Evolutionary conservation across 2,329 filamentous ascomycete species (phyloP).

Genomic region (Coniochaeta sp.): DNA sequence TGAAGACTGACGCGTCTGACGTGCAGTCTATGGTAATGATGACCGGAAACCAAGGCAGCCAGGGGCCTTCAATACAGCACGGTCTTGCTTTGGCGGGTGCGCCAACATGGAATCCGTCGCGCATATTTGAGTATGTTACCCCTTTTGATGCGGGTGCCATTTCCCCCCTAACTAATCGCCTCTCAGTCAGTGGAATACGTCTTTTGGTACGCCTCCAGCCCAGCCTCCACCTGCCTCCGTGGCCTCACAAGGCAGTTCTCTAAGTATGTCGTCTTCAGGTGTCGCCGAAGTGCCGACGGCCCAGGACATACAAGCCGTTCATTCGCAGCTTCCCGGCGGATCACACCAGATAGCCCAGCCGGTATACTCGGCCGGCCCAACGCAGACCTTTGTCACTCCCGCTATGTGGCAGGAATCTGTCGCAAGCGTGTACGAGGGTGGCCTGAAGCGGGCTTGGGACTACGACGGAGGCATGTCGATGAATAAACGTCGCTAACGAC

Average conservation of each 20-base stretch:
- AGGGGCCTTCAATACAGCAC: slow-evolving; percentile 42
- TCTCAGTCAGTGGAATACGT: slow-evolving; percentile 84
- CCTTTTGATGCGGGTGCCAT: not conserved
- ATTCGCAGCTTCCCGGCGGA: slow-evolving; percentile 31
- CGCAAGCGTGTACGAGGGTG: slow-evolving; percentile 60
- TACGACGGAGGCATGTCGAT: slow-evolving; percentile 31
- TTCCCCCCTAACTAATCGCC: slow-evolving; percentile 20
- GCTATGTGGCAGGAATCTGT: slow-evolving; percentile 71
- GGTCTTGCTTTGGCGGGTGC: slow-evolving; percentile 56
- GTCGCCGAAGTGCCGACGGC: slow-evolving; percentile 45
- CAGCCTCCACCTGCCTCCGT: slow-evolving; percentile 33
- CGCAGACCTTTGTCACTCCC: slow-evolving; percentile 57
- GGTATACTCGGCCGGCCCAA: slow-evolving; percentile 44
- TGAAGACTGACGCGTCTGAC: slow-evolving; percentile 65
- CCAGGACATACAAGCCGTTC: slow-evolving; percentile 44
- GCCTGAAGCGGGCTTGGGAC: slow-evolving; percentile 56
- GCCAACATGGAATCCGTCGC: slow-evolving; percentile 73
- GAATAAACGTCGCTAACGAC: slow-evolving; percentile 12
- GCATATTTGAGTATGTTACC: slow-evolving; percentile 77
- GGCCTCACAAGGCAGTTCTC: slow-evolving; percentile 38
- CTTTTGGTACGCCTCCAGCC: slow-evolving; percentile 68
- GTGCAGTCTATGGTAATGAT: slow-evolving; percentile 68
- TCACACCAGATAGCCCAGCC: slow-evolving; percentile 40
- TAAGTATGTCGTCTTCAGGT: slow-evolving; percentile 48
- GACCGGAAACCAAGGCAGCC: slow-evolving; percentile 47